phyloP scores from a whole-genome alignment of 192 early-diverging fungal species.

The Rhizophlyctis rosea region DNA sequence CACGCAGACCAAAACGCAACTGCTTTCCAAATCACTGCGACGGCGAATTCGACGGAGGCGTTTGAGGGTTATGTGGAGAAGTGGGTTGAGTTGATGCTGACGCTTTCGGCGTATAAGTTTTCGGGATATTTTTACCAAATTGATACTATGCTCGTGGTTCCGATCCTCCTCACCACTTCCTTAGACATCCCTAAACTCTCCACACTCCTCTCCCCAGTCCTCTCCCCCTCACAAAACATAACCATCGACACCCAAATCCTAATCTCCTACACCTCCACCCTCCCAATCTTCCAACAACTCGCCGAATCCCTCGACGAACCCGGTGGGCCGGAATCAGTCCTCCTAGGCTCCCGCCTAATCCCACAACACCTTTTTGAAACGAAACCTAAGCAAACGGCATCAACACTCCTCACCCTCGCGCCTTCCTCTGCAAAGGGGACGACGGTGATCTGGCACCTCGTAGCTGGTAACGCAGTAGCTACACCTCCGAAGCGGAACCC shows the following conservation, averaged over 20 bases:
- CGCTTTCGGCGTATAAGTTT: not conserved
- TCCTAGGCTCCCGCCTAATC: not conserved
- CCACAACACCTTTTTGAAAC: not conserved
- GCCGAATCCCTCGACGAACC: not conserved
- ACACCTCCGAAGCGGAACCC: not conserved
- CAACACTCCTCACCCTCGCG: not conserved
- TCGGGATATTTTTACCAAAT: not conserved
- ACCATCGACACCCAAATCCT: not conserved
- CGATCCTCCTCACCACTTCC: not conserved
- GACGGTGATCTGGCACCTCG: slow-evolving; percentile 8
- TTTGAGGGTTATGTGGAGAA: not conserved
- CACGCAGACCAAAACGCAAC: not conserved
- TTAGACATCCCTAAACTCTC: no score
- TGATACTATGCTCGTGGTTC: not conserved
- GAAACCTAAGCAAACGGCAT: not conserved
- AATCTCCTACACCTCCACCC: not conserved
- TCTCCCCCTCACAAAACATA: not conserved
- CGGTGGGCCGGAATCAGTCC: not conserved
- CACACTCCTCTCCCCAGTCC: not conserved
- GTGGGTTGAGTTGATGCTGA: not conserved
- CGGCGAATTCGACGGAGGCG: not conserved
- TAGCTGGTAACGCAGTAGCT: slow-evolving; percentile 5
- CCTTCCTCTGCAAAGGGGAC: not conserved
- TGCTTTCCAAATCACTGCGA: not conserved
- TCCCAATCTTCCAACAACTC: not conserved